Evolutionary conservation across 371 early-diverging fungal species (phyloP).

Genomic region (Cladochytrium tenue): DNA sequence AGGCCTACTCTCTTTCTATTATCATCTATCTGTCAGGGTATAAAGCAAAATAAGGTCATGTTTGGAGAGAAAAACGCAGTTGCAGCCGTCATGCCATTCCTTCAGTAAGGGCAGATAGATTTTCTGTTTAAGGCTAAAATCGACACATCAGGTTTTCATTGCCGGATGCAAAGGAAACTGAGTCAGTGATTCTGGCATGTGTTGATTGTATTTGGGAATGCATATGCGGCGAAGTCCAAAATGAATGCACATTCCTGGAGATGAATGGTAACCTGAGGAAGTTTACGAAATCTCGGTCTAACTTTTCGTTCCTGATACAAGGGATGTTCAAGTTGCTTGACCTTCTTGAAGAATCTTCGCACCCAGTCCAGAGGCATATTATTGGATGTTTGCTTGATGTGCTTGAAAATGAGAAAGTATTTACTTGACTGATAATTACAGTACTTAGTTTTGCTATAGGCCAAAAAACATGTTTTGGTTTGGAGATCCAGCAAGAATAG

Average conservation of each 20-base stretch:
- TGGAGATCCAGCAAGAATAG: conserved; percentile 31
- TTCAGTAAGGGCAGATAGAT: conserved; percentile 38
- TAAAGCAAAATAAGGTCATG: conserved; percentile 35
- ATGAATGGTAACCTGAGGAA: conserved; percentile 24
- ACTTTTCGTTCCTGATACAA: neutral
- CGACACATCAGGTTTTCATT: conserved; percentile 26
- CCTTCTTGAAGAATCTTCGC: conserved; percentile 23
- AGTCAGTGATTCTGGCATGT: conserved; percentile 25
- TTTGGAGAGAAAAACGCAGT: conserved; percentile 46
- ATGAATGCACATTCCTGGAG: conserved; percentile 35
- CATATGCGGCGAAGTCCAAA: conserved; percentile 31
- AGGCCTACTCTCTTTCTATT: conserved; percentile 32
- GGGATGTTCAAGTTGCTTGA: conserved; percentile 43
- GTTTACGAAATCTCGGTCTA: neutral
- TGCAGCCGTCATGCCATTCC: conserved; percentile 28
- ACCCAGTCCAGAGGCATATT: conserved; percentile 29
- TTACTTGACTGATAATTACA: neutral
- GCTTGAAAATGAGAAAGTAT: conserved; percentile 44
- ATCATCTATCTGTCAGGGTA: conserved; percentile 41
- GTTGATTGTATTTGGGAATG: conserved; percentile 49
- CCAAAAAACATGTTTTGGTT: neutral
- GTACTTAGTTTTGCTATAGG: too few species aligned
- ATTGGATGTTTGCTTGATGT: conserved; percentile 43
- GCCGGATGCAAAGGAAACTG: conserved; percentile 30
- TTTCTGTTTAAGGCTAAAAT: conserved; percentile 2